phyloP scores from a whole-genome alignment of 2,329 filamentous ascomycete genomes.

The Monilinia fructigena region DNA sequence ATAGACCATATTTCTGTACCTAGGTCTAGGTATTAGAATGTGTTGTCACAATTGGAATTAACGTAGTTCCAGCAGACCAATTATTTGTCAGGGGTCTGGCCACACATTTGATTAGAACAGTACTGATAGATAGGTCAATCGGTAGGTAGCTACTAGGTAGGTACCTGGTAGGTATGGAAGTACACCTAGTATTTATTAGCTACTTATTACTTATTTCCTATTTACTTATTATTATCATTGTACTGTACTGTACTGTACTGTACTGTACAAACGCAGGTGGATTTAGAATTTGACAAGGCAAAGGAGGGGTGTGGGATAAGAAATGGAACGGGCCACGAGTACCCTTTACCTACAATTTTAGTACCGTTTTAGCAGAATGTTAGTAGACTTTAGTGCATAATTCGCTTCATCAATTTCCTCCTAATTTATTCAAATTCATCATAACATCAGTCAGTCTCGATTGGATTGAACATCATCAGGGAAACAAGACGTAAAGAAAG shows the following conservation, averaged over 20 bases:
- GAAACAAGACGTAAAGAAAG: neutral
- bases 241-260: too few relatives aligned
- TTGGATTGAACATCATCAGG: slow-evolving; percentile 8
- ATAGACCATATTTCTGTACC: neutral
- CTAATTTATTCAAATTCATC: neutral
- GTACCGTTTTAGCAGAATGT: neutral
- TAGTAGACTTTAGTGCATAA: neutral
- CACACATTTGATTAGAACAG: too few relatives aligned
- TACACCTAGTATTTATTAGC: too few relatives aligned
- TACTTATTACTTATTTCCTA: too few relatives aligned
- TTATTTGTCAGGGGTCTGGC: too few relatives aligned
- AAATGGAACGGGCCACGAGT: neutral
- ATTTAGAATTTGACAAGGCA: neutral
- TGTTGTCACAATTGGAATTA: slow-evolving; percentile 3
- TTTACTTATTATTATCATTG: too few relatives aligned
- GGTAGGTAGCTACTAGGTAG: too few relatives aligned
- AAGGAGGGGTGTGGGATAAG: neutral
- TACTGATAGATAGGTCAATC: too few relatives aligned
- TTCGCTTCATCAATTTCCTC: slow-evolving; percentile 14
- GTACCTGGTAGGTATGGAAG: too few relatives aligned
- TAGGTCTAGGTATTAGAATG: neutral
- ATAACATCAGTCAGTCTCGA: slow-evolving; percentile 5
- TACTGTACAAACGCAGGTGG: too few relatives aligned
- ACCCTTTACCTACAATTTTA: neutral
- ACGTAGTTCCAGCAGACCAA: neutral